These are phyloP conservation scores for Leishmania turanica DNA, from an alignment of 208 protist genomes.

Conservation along the genomic window DNA sequence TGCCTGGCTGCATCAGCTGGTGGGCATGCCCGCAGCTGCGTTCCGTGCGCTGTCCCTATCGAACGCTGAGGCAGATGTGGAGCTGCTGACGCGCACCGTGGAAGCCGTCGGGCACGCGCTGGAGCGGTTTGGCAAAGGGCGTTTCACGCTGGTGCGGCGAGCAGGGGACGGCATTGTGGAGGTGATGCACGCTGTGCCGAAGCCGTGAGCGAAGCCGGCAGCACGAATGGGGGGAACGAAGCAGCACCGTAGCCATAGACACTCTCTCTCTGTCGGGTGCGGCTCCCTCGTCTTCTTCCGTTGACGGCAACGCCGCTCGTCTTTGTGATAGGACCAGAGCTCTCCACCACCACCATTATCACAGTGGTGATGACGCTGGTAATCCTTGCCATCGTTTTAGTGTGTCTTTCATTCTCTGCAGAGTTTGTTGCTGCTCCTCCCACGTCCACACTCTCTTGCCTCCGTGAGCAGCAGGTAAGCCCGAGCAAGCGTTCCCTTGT, in stretches of 20 bases:
- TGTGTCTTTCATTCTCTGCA: background rate
- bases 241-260: background rate
- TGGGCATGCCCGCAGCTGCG: constrained; percentile 53
- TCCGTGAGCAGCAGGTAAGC: too few species aligned
- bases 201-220: background rate
- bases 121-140: constrained; percentile 52
- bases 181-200: constrained; percentile 37
- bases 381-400: background rate
- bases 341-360: background rate
- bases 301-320: background rate
- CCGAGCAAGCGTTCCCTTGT: background rate
- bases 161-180: constrained; percentile 42
- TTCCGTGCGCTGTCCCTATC: constrained; percentile 52
- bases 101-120: constrained; percentile 44
- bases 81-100: constrained; percentile 37
- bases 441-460: background rate
- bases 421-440: background rate
- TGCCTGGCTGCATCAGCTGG: constrained; percentile 51
- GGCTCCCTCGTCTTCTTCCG: background rate
- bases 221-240: background rate
- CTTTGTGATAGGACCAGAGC: background rate
- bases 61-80: constrained; percentile 29
- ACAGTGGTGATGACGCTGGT: background rate
- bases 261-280: background rate
- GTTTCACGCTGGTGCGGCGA: constrained; percentile 48